Percentiles rank a stretch among this genome's conserved stretches.
phyloP scores from a whole-genome alignment of 305 asterid species.

The Solanum hybrid region DNA sequence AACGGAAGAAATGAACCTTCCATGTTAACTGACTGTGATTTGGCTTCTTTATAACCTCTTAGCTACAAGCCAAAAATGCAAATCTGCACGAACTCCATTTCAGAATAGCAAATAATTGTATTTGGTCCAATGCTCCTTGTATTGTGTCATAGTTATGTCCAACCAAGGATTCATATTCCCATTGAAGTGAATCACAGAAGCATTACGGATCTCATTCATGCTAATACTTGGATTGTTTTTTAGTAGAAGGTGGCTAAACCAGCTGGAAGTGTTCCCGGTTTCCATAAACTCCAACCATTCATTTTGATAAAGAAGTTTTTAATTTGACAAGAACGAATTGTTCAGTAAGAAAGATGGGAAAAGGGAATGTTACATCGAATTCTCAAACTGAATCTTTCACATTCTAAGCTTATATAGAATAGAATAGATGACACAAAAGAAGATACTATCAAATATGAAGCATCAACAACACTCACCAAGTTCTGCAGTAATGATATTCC shows the following conservation, averaged over 20 bases:
- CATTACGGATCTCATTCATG: conserved; percentile 51
- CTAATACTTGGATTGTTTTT: conserved; percentile 59
- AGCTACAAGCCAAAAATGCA: conserved; percentile 71
- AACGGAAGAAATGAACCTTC: background rate
- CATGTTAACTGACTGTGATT: background rate
- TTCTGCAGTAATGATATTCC: conserved; percentile 53
- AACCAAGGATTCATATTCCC: conserved; percentile 79
- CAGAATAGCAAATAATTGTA: conserved; percentile 42
- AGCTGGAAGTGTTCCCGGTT: conserved; percentile 16
- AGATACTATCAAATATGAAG: background rate
- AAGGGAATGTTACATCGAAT: no score
- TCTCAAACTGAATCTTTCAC: no score
- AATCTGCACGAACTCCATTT: conserved; percentile 75
- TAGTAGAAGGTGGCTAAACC: conserved; percentile 51
- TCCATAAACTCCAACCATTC: no score
- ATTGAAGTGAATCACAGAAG: conserved; percentile 61
- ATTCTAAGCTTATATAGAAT: no score
- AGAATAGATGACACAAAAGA: no score
- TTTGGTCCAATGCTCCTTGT: conserved; percentile 60
- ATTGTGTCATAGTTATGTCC: conserved; percentile 57
- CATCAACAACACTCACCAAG: conserved; percentile 21
- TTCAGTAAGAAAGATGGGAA: no score
- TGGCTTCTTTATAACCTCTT: conserved; percentile 7
- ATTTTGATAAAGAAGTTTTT: no score
- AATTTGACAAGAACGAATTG: no score